Percentiles rank a stretch among this genome's conserved stretches.
Evolutionary conservation across 768 basidiomycete genomes (phyloP).

Genomic region (Pleurotus eryngii): DNA sequence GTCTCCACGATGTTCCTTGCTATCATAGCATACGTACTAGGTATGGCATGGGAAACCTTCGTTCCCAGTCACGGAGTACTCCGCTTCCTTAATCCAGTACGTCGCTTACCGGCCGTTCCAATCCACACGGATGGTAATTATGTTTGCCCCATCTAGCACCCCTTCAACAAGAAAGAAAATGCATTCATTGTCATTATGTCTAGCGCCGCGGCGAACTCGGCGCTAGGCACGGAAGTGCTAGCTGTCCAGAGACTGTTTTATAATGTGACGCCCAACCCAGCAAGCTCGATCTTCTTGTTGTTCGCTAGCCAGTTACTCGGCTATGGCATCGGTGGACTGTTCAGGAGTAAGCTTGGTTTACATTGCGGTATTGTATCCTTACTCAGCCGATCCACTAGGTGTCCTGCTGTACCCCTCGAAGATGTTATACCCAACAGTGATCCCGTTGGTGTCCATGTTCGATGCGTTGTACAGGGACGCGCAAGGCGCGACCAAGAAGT

Average conservation of each 20-base stretch:
- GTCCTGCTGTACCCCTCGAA: slow-evolving; percentile 51
- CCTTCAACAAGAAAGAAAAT: slow-evolving; percentile 61
- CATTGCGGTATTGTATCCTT: not conserved
- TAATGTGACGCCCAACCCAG: slow-evolving; percentile 45
- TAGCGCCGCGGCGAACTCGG: slow-evolving; percentile 49
- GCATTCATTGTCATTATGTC: slow-evolving; percentile 58
- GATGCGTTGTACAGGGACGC: slow-evolving; percentile 45
- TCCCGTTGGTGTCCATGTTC: slow-evolving; percentile 47
- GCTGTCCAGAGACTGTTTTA: slow-evolving; percentile 55
- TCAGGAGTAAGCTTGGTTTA: slow-evolving; percentile 35
- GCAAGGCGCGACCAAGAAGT: slow-evolving; percentile 32
- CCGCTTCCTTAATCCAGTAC: slow-evolving; percentile 50
- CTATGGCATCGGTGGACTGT: slow-evolving; percentile 53
- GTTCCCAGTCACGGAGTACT: slow-evolving; percentile 43
- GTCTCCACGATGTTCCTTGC: slow-evolving; percentile 55
- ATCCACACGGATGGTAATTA: slow-evolving; percentile 3
- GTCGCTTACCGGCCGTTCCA: slow-evolving; percentile 12
- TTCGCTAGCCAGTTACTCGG: slow-evolving; percentile 39
- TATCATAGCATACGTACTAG: slow-evolving; percentile 48
- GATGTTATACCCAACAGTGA: slow-evolving; percentile 46
- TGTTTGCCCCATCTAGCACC: slow-evolving; percentile 30
- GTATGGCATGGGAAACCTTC: slow-evolving; percentile 40
- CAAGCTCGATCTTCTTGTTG: slow-evolving; percentile 39
- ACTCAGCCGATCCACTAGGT: slow-evolving; percentile 17
- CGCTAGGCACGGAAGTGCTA: slow-evolving; percentile 51